Evolutionary conservation across 1,139 yeast species (phyloP).

Genomic region (Candida sp.): DNA sequence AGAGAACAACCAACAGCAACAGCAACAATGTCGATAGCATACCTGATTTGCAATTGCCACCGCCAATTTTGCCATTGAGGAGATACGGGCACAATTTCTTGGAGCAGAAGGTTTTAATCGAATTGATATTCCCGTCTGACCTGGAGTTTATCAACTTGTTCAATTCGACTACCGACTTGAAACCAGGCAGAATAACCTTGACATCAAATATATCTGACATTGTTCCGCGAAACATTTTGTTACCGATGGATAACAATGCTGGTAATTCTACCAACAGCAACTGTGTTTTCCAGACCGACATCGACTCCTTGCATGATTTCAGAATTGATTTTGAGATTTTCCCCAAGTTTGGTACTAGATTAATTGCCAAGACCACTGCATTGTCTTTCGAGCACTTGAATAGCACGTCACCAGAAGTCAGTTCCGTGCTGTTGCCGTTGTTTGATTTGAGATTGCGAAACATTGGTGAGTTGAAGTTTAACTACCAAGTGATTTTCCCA

Average conservation of each 20-base stretch:
- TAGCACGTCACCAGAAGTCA: slow-evolving; percentile 49
- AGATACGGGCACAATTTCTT: slow-evolving; percentile 95
- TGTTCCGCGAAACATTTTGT: slow-evolving; percentile 82
- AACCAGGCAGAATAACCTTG: slow-evolving; percentile 69
- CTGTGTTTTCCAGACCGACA: slow-evolving; percentile 86
- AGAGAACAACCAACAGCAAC: slow-evolving; percentile 38
- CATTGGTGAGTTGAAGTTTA: slow-evolving; percentile 80
- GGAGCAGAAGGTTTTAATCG: slow-evolving; percentile 86
- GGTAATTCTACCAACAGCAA: slow-evolving; percentile 25
- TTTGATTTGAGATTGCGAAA: slow-evolving; percentile 82
- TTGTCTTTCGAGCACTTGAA: slow-evolving; percentile 56
- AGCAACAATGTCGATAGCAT: slow-evolving; percentile 58
- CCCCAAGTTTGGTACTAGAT: slow-evolving; percentile 93
- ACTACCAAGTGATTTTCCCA: slow-evolving; percentile 88
- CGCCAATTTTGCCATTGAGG: slow-evolving; percentile 92
- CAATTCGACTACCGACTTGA: slow-evolving; percentile 46
- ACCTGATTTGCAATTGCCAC: slow-evolving; percentile 92
- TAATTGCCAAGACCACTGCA: slow-evolving; percentile 89
- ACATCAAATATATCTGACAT: slow-evolving; percentile 73
- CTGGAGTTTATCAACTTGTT: slow-evolving; percentile 55
- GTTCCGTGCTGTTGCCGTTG: slow-evolving; percentile 67
- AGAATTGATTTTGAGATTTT: slow-evolving; percentile 88
- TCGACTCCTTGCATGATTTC: slow-evolving; percentile 67
- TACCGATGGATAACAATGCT: slow-evolving; percentile 65
- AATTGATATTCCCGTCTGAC: slow-evolving; percentile 64